Evolutionary conservation across 192 early-diverging fungal species (phyloP), one percentile per base, ranked within the genome.

Genomic region (Coemansia sp.): DNA sequence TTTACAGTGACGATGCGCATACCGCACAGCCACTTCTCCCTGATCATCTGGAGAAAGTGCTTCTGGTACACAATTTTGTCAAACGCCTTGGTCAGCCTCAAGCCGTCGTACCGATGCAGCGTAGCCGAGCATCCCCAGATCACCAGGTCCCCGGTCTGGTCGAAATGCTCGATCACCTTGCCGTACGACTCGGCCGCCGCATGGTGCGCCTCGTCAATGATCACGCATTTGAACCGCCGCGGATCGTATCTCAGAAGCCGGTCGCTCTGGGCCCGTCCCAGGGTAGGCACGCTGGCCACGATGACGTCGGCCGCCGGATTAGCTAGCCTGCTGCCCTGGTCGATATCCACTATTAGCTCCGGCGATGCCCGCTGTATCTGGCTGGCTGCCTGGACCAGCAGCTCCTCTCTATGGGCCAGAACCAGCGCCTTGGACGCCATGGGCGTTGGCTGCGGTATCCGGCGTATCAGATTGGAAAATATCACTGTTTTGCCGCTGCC

Each of bases 41-140:
- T 74, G 28, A 98, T 89, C 95, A 98, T 95, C 11, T 89, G 80
- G 16, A 87, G 53, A 53, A 95, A 91, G 36, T 82, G 74, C 35
- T 82, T 81, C 36, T 92, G 86, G 62, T 84, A 96, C 0, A 87
- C 83, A 48, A 96, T 83, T 20, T 90, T 46, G 52, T 96, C 89
- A 68, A 96, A 98, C 8, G 86, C 82, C 4, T 58, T 63, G 8
- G 53, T 61, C 7, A 96, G 73, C 10, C 71, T 78, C 14, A 93
- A 30, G 2, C 93, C 92, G 60, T 98, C 95, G 69, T 92, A 88
- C 20, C 95, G 81, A 29, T 87, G 71, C 35, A 96, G 80, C 0
- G 95, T 96, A 1, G 94, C 95, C 29, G 94, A 95, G 60, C 94
- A 98, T 0, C 94, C 95, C 89, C 93, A 95, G 9, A 98, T 82